Percentiles rank a stretch among this genome's conserved stretches.
phyloP scores from a whole-genome alignment of 495 filamentous ascomycete genomes.

The Aspergillus bertholletiae region DNA sequence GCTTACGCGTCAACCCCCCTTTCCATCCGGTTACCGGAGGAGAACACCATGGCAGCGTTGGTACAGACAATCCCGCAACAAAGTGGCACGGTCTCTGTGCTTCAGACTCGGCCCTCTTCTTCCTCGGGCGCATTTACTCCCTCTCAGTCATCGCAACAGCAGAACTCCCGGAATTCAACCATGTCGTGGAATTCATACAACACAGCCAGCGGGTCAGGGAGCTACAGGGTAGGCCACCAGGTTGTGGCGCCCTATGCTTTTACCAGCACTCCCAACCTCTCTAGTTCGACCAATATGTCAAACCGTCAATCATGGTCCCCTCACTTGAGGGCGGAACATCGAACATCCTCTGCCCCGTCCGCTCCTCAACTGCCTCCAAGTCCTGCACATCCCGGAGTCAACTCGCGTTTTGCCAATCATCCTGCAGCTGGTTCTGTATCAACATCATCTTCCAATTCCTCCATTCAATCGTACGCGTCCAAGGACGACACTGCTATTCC shows the following conservation, averaged over 20 bases:
- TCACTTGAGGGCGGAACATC: constrained; percentile 64
- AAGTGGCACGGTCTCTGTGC: constrained; percentile 74
- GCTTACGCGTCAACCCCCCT: constrained; percentile 19
- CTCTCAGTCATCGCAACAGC: constrained; percentile 47
- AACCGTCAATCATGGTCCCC: constrained; percentile 56
- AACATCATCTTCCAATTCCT: constrained; percentile 49
- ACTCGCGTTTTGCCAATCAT: constrained; percentile 51
- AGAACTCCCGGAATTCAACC: constrained; percentile 48
- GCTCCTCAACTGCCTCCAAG: constrained; percentile 47
- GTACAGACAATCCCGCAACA: constrained; percentile 87
- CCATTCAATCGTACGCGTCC: constrained; percentile 37
- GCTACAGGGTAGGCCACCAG: constrained; percentile 66
- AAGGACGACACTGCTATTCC: constrained; percentile 48
- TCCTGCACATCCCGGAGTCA: constrained; percentile 33
- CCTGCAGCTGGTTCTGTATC: constrained; percentile 60
- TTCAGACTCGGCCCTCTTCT: constrained; percentile 75
- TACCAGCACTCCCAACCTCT: constrained; percentile 67
- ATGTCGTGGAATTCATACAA: constrained; percentile 66
- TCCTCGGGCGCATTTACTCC: constrained; percentile 54
- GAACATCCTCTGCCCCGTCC: constrained; percentile 62
- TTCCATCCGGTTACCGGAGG: constrained; percentile 19
- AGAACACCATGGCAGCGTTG: constrained; percentile 77
- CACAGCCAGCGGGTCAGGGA: constrained; percentile 49
- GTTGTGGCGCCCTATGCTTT: constrained; percentile 82
- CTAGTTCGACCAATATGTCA: constrained; percentile 45